A percentile compares a stretch with the other conserved stretches of the same genome.
phyloP scores from a whole-genome alignment of 164 flowering plant genomes.

The Tetrastigma voinierianum region DNA sequence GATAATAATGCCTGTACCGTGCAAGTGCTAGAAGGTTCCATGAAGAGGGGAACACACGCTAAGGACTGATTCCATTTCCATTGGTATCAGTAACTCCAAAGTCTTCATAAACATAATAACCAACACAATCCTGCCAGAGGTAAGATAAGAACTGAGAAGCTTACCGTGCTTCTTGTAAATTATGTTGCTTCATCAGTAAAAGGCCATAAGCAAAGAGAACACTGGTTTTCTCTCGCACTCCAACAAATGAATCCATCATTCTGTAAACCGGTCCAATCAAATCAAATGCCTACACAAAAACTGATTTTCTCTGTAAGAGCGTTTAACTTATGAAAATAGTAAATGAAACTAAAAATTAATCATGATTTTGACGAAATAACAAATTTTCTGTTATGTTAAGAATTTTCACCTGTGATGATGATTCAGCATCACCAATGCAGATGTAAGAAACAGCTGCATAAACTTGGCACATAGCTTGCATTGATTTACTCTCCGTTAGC shows the following conservation, averaged over 20 bases:
- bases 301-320: neutral
- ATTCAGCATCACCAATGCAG: constrained; percentile 91
- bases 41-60: neutral
- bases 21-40: too few species aligned
- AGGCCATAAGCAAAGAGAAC: constrained; percentile 88
- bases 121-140: neutral
- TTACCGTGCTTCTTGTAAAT: constrained; percentile 93
- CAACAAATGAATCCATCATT: constrained; percentile 82
- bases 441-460: constrained; percentile 92
- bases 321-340: neutral
- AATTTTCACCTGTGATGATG: constrained; percentile 73
- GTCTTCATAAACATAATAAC: neutral
- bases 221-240: constrained; percentile 85
- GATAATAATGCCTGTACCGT: too few species aligned
- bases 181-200: constrained; percentile 82
- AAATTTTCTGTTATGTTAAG: neutral
- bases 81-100: neutral
- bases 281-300: constrained; percentile 74
- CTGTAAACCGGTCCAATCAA: constrained; percentile 81
- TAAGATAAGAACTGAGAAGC: neutral
- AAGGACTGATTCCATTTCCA: neutral
- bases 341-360: neutral
- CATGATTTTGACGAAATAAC: neutral
- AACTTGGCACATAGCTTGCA: constrained; percentile 85
- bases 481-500: constrained; percentile 80